phyloP scores from a whole-genome alignment of 164 flowering plant species.

The Annona squamosa region DNA sequence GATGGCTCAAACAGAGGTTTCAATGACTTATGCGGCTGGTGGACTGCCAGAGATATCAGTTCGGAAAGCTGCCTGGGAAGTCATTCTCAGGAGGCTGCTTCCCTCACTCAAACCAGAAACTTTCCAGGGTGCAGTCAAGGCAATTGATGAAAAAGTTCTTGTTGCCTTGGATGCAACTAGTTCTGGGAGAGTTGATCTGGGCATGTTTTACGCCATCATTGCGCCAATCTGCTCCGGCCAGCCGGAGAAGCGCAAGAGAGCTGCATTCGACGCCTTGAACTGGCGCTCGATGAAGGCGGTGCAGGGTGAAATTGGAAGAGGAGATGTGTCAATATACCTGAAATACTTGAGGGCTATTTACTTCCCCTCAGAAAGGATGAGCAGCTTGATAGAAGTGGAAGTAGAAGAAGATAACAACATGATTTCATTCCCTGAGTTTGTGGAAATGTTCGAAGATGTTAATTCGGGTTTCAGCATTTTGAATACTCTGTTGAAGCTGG shows the following conservation, averaged over 20 bases:
- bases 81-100: constrained; percentile 12
- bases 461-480: constrained; percentile 14
- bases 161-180: constrained; percentile 13
- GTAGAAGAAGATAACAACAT: constrained; percentile 7
- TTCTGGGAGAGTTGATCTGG: constrained; percentile 15
- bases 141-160: constrained; percentile 12
- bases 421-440: constrained; percentile 17
- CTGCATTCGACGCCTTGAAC: constrained; percentile 13
- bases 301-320: constrained; percentile 8
- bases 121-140: constrained; percentile 18
- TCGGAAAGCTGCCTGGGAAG: constrained; percentile 14
- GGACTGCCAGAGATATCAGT: constrained; percentile 8
- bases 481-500: constrained; percentile 16
- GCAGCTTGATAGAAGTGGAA: constrained; percentile 3
- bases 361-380: constrained; percentile 3
- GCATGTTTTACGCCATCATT: constrained; percentile 18
- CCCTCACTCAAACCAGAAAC: constrained; percentile 14
- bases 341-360: constrained; percentile 13
- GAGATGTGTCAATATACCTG: constrained; percentile 7
- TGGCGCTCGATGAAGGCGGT: constrained; percentile 14
- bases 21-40: constrained; percentile 2
- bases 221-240: constrained; percentile 13
- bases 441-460: constrained; percentile 13
- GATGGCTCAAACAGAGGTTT: constrained; percentile 7
- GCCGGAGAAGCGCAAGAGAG: constrained; percentile 12